Conservation (phyloP, 371 early-diverging fungal species). For the Blakeslea trispora region DNA sequence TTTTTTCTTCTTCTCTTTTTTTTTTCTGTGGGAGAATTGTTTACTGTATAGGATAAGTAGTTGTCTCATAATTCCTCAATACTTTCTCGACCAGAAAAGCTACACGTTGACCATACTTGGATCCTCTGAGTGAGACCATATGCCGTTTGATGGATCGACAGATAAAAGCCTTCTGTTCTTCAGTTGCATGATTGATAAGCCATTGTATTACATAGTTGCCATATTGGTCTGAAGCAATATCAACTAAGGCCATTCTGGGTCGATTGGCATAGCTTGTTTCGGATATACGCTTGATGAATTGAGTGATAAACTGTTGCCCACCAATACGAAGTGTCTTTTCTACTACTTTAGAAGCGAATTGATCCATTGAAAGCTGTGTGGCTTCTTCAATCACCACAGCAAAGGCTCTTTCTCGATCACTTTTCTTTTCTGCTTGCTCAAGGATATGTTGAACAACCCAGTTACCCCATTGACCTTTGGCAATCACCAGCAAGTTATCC, state of each 20-base stretch:
- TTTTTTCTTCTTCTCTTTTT: too few species aligned
- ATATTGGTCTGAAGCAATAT: slow-evolving; percentile 71
- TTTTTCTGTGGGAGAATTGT: too few species aligned
- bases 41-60: slow-evolving; percentile 24
- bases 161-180: slow-evolving; percentile 60
- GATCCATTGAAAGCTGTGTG: slow-evolving; percentile 63
- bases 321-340: slow-evolving; percentile 74
- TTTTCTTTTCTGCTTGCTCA: slow-evolving; percentile 72
- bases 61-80: slow-evolving; percentile 31
- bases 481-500: slow-evolving; percentile 84
- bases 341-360: slow-evolving; percentile 79
- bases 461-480: slow-evolving; percentile 98
- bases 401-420: slow-evolving; percentile 52
- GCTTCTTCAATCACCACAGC: slow-evolving; percentile 55
- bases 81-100: slow-evolving; percentile 73
- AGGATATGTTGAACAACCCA: slow-evolving; percentile 99
- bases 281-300: slow-evolving; percentile 34
- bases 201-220: slow-evolving; percentile 92
- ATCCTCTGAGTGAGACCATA: slow-evolving; percentile 69
- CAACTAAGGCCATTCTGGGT: slow-evolving; percentile 53
- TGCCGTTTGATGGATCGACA: slow-evolving; percentile 69
- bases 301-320: slow-evolving; percentile 29
- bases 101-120: slow-evolving; percentile 80
- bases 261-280: slow-evolving; percentile 13
- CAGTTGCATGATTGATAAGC: slow-evolving; percentile 50